Base-by-base conservation (phyloP, 2,329 filamentous ascomycete genomes). In the Epicoccum sorghinum region DNA sequence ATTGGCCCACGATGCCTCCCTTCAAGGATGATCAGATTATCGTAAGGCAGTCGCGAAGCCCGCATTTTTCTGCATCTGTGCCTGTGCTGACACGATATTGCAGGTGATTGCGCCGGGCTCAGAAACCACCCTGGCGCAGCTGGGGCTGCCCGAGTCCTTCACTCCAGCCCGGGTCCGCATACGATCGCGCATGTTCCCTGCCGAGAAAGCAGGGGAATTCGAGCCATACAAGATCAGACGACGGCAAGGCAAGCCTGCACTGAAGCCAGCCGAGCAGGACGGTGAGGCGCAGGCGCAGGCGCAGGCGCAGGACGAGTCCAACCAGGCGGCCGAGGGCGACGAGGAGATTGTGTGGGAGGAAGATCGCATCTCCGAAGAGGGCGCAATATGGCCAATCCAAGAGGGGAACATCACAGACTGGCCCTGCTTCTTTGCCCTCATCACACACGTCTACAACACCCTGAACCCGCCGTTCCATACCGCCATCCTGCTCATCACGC, bases 381-480 rank as follows among this genome's bases (percentile, higher is more conserved):
- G 90, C 56, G 95, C 95, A 3, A 84, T 96, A 48, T 97, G 91
- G 79, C 95, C 95, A 9, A 86, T 99, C 47, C 69, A 76, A 80
- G 86, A 88, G 61, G 95, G 95, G 52, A 86, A 86, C 68, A 95
- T 99, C 58, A 86, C 89, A 38, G 86, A 98, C 72, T 96, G 96
- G 91, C 83, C 88, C 0, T 93, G 91, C 62, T 96, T 99, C 79
- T 89, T 96, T 61, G 93, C 95, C 29, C 88, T 98, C 67, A 85
- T 99, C 69, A 90, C 93, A 51, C 91, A 99, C 73, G 89, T 98
- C 61, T 91, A 97, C 81, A 88, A 90, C 75, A 85, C 90, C 42
- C 84, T 99, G 55, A 95, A 91, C 57, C 92, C 91, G 24, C 91
- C 91, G 3, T 95, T 96, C 73, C 95, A 97, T 78, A 97, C 93